A percentile compares a stretch with the other conserved stretches of the same genome.
These are phyloP conservation scores for Takashimella koratensis DNA, from an alignment of 1,284 basidiomycete species.

Conservation along the genomic window DNA sequence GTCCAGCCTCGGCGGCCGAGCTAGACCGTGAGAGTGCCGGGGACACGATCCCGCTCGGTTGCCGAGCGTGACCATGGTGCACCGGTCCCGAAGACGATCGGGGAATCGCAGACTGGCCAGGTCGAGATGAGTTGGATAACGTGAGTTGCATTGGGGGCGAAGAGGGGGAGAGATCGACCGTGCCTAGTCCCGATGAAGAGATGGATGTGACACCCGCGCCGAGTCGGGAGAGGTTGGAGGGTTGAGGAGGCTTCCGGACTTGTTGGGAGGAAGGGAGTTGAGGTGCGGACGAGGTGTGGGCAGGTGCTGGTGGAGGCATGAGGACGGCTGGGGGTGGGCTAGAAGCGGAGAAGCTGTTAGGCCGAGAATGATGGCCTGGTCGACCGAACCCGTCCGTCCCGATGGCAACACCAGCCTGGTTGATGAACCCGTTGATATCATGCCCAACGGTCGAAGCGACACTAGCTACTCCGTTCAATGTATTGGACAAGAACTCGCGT, in stretches of 20 bases:
- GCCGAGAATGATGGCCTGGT: constrained; percentile 1
- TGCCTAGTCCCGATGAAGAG: not conserved
- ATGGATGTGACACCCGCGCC: not conserved
- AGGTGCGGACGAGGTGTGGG: constrained; percentile 22
- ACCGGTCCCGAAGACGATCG: constrained; percentile 7
- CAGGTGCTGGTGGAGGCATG: constrained; percentile 16
- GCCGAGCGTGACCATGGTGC: not conserved
- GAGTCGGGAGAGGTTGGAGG: constrained; percentile 1
- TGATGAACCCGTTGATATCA: constrained; percentile 17
- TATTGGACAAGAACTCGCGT: constrained; percentile 38
- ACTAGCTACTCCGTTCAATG: constrained; percentile 38
- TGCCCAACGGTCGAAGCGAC: constrained; percentile 31
- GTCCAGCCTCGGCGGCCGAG: constrained; percentile 12
- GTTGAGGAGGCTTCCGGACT: not conserved
- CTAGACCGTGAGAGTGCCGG: constrained; percentile 22
- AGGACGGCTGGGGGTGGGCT: constrained; percentile 6
- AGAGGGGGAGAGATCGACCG: not conserved
- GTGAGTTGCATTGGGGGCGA: too few relatives aligned
- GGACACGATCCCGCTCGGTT: not conserved
- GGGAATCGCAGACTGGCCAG: constrained; percentile 14
- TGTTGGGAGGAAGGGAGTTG: constrained; percentile 1
- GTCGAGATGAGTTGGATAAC: constrained; percentile 13
- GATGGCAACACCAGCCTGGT: not conserved
- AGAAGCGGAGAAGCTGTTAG: constrained; percentile 8
- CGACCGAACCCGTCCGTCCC: not conserved